phyloP scores from a whole-genome alignment of 139 green algal species.

The Chlorella sorokiniana region DNA sequence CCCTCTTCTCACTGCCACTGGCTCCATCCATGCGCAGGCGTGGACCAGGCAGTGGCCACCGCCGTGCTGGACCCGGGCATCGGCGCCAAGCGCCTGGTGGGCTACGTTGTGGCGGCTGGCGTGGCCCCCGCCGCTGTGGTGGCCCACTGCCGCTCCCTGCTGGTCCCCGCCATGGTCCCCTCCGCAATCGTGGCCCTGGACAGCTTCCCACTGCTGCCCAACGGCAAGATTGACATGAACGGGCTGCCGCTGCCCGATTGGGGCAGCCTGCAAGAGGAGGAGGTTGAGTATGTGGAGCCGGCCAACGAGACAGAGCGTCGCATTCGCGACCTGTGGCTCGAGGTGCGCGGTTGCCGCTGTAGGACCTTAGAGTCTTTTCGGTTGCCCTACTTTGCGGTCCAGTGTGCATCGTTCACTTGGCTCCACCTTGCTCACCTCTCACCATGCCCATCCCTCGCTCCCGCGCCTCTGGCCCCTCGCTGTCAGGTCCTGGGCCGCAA shows the following conservation, averaged over 20 bases:
- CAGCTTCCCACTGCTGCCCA: constrained; percentile 12
- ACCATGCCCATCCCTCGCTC: neutral
- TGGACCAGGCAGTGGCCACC: neutral
- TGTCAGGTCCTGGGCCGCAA: neutral
- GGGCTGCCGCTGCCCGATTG: neutral
- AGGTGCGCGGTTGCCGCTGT: neutral
- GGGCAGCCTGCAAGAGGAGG: neutral
- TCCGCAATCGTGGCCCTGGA: constrained; percentile 3
- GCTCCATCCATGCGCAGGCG: neutral
- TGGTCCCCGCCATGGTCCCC: constrained; percentile 17
- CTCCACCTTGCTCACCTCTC: neutral
- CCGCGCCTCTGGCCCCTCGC: neutral
- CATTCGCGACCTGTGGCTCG: neutral
- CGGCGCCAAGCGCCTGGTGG: constrained; percentile 8
- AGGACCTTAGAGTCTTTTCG: too few relatives aligned
- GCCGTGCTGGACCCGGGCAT: neutral
- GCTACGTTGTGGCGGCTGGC: neutral
- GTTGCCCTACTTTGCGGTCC: too few relatives aligned
- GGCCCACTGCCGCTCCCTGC: constrained; percentile 7
- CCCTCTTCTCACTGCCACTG: neutral
- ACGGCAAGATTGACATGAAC: constrained; percentile 3
- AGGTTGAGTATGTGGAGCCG: neutral
- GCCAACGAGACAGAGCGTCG: neutral
- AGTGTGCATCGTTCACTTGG: too few relatives aligned
- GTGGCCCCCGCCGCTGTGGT: neutral